Evolutionary conservation across 108 stramenopile genomes (phyloP), one percentile per base, ranked within the genome.

Genomic region (Nitzschia inconspicua): DNA sequence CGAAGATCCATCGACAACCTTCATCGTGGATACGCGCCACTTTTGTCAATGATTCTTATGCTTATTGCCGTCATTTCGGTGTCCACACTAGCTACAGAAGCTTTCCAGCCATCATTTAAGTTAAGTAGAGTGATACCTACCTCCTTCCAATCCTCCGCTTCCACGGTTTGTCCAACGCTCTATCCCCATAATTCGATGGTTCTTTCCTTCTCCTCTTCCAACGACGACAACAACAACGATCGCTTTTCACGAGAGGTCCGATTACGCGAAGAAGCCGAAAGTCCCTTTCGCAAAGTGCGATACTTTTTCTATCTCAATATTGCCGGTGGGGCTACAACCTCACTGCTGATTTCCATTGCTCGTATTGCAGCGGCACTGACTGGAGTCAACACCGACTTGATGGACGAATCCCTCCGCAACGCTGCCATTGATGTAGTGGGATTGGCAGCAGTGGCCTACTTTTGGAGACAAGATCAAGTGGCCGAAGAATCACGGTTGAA

Each of bases 211-310:
- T n/a, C n/a, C n/a, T n/a, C n/a, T n/a, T n/a, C n/a, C n/a, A n/a
- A n/a, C n/a, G n/a, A n/a, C n/a, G n/a, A n/a, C n/a, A n/a, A n/a
- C n/a, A n/a, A n/a, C n/a, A n/a, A 60, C 30, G 65, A 51, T 5
- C 52, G 68, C 11, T 75, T 36, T 44, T 47, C 36, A 25, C 31
- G 58, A 16, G 66, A 75, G n/a, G 62, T 75, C 1, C 28, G 61
- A 32, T 30, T 75, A 32, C 66, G 64, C 4, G 73, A 58, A 47
- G 73, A 75, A 48, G 73, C 73, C 18, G 73, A 75, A 37, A 55
- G 61, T 9, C 73, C 73, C 9, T 75, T 75, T 56, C 66, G 54
- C 23, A 68, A 68, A 44, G 73, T 75, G 3, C 73, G 73, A 23
- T 66, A 41, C 57, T 65, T 66, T 39, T 22, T 65, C 34, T 66